These are phyloP conservation scores for Rhizopus arrhizus DNA, from an alignment of 371 early-diverging fungal genomes.

Conservation along the genomic window DNA sequence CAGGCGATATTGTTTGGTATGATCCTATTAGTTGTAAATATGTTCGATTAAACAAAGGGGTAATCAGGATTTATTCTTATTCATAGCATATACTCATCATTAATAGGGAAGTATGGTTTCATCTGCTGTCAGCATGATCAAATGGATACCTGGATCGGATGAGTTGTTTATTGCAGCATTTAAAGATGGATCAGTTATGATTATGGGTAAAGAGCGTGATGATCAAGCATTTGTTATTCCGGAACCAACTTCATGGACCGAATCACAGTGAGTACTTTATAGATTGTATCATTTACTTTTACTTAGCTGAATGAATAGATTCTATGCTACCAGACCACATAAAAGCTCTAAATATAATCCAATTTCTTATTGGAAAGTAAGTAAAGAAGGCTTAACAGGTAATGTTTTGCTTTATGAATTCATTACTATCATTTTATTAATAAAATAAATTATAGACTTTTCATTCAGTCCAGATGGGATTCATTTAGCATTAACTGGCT, in stretches of 20 bases:
- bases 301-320: constrained; percentile 31
- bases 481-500: constrained; percentile 77
- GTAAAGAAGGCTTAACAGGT: constrained; percentile 71
- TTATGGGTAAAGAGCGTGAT: constrained; percentile 87
- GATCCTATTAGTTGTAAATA: constrained; percentile 74
- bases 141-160: constrained; percentile 92
- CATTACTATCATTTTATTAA: not conserved
- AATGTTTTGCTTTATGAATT: constrained; percentile 5
- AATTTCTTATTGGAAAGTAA: constrained; percentile 73
- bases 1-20: constrained; percentile 86
- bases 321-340: constrained; percentile 55
- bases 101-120: constrained; percentile 67
- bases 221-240: constrained; percentile 64
- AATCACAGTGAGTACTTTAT: constrained; percentile 28
- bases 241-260: constrained; percentile 29
- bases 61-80: constrained; percentile 8
- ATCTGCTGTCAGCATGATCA: constrained; percentile 72
- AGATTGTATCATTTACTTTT: not conserved
- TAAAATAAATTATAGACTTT: constrained; percentile 50
- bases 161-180: constrained; percentile 81
- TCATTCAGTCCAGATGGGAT: constrained; percentile 86
- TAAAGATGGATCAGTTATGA: constrained; percentile 72
- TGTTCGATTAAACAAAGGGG: constrained; percentile 36
- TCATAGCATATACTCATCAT: not conserved
- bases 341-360: constrained; percentile 74